Evolutionary conservation across 345 rosid genomes (phyloP), one percentile per base, ranked within the genome.

Genomic region (Dipteronia dyeriana): DNA sequence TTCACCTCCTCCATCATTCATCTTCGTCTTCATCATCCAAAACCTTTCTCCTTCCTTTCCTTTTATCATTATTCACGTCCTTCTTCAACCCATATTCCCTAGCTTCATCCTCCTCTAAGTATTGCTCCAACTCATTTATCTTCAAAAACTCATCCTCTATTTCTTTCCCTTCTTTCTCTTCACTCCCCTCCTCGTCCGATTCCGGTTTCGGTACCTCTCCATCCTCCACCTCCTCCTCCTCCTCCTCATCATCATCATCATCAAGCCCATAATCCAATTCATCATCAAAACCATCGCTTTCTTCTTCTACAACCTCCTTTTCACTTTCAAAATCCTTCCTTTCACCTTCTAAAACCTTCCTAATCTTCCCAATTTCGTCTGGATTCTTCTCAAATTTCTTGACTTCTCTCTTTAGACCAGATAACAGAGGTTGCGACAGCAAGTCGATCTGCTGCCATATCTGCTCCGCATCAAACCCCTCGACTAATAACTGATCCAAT

Each of bases 381-480:
- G 94, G 97, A 76, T 86, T 84, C 81, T 88, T 90, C 83, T 88
- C 90, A 41, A 84, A 90, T 22, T 82, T 75, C 74, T 82, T 81
- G 20, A 90, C 87, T 77, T 90, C 91, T 7, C 94, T 89, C 6
- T 86, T 87, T 74, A 94, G 79, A 43, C 43, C 75, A 9, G 91
- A 86, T 54, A 92, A 14, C 66, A 92, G 73, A 11, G 93, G 92
- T 80, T 85, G 91, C 19, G 97, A 86, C 31, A 85, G 93, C 72
- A 94, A 80, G 80, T 96, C 99, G 57, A 92, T 91, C 72, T 96
- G 99, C 89, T 89, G 98, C 98, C 98, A 94, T 81, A 96, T 91
- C 87, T 96, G 99, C 85, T 94, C 98, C 2, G 91, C 85, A 57
- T 96, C 97, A 74, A 89, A 96, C 1, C 98, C 98, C 13, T 92